Evolutionary conservation across 768 basidiomycete species (phyloP).

Genomic region (Boletus reticuloceps): DNA sequence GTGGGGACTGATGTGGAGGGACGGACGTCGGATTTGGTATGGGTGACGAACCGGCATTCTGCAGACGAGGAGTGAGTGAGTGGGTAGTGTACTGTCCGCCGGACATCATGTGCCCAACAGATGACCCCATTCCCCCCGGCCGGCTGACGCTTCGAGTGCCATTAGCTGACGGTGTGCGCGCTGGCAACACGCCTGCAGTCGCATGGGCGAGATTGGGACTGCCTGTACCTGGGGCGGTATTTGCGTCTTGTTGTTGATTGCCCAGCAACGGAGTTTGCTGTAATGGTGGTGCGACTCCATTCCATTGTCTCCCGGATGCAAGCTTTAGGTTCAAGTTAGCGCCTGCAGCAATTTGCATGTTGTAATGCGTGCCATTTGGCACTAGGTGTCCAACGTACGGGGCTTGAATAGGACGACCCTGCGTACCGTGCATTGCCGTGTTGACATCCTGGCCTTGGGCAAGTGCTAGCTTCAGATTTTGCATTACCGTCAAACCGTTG

Average conservation of each 20-base stretch:
- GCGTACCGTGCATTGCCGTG: slow-evolving; percentile 31
- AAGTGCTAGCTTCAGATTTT: slow-evolving; percentile 56
- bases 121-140: slow-evolving; percentile 15
- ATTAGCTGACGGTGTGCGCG: slow-evolving; percentile 55
- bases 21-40: slow-evolving; percentile 41
- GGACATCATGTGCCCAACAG: slow-evolving; percentile 29
- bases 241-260: slow-evolving; percentile 26
- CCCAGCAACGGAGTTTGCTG: slow-evolving; percentile 24
- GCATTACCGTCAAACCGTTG: slow-evolving; percentile 47
- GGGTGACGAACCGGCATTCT: slow-evolving; percentile 44
- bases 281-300: slow-evolving; percentile 22
- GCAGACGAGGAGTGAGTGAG: slow-evolving; percentile 50
- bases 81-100: slow-evolving; percentile 43
- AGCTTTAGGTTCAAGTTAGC: slow-evolving; percentile 37
- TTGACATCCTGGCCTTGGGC: slow-evolving; percentile 42
- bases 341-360: slow-evolving; percentile 23
- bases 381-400: slow-evolving; percentile 31
- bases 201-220: slow-evolving; percentile 36
- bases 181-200: slow-evolving; percentile 36
- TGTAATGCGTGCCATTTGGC: slow-evolving; percentile 29
- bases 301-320: slow-evolving; percentile 39
- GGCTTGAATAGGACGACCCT: slow-evolving; percentile 37
- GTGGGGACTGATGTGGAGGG: slow-evolving; percentile 43
- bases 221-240: slow-evolving; percentile 24
- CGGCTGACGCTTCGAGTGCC: slow-evolving; percentile 48